A percentile compares a stretch with the other conserved stretches of the same genome.
These are phyloP conservation scores for Russula emetica DNA, from an alignment of 768 basidiomycete species.

Conservation along the genomic window DNA sequence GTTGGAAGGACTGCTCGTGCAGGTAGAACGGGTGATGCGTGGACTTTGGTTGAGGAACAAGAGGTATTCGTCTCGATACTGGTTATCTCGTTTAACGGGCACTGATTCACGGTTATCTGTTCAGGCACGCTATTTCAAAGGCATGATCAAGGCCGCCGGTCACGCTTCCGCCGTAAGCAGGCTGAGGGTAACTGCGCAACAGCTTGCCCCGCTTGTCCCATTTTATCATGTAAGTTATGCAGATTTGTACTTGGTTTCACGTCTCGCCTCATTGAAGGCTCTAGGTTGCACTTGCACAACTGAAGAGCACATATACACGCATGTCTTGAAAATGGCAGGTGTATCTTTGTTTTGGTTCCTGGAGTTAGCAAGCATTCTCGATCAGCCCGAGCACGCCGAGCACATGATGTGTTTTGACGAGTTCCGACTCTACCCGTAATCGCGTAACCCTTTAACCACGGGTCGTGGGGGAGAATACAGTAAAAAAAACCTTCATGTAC, in stretches of 20 bases:
- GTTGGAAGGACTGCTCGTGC: slow-evolving; percentile 96
- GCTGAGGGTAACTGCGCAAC: slow-evolving; percentile 6
- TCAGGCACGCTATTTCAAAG: slow-evolving; percentile 28
- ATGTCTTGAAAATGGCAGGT: neutral
- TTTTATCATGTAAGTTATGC: slow-evolving; percentile 23
- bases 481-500: too few species aligned
- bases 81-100: neutral
- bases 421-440: too few species aligned
- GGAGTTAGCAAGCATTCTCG: neutral
- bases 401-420: too few species aligned
- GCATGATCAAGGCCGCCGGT: slow-evolving; percentile 25
- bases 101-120: neutral
- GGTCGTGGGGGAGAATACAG: too few species aligned
- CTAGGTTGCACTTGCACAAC: slow-evolving; percentile 20
- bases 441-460: too few species aligned
- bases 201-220: slow-evolving; percentile 17
- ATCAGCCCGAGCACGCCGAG: too few species aligned
- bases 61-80: slow-evolving; percentile 48
- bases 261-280: neutral
- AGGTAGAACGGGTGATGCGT: slow-evolving; percentile 81
- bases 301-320: slow-evolving; percentile 20
- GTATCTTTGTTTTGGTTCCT: neutral
- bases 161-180: slow-evolving; percentile 12
- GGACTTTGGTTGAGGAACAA: slow-evolving; percentile 94
- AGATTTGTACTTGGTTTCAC: neutral